These are phyloP conservation scores for Dendrobium huoshanense DNA, from an alignment of 106 monocot species.

Conservation along the genomic window DNA sequence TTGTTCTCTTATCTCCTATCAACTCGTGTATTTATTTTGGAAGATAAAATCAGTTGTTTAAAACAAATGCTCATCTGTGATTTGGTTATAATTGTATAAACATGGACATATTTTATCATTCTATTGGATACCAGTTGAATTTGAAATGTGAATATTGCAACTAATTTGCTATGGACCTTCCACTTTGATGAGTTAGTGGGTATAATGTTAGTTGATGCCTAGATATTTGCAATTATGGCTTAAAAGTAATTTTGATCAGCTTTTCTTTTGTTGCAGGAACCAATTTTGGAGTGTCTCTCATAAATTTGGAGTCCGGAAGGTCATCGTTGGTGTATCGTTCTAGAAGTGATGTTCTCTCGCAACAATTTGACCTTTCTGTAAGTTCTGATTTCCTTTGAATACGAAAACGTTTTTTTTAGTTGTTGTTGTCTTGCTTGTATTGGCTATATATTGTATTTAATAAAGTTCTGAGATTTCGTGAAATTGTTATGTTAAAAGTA, in stretches of 20 bases:
- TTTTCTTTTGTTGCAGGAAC: slow-evolving; percentile 37
- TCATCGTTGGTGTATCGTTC: slow-evolving; percentile 44
- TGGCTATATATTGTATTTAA: background rate
- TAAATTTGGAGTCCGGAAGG: slow-evolving; percentile 57
- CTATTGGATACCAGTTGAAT: background rate
- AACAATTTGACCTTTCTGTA: slow-evolving; percentile 71
- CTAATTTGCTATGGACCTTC: background rate
- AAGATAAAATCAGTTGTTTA: background rate
- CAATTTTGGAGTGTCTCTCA: slow-evolving; percentile 49
- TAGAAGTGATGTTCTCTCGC: slow-evolving; percentile 77
- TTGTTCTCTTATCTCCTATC: background rate
- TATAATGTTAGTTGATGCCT: background rate
- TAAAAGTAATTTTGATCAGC: background rate
- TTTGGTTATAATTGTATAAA: background rate
- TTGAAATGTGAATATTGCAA: background rate
- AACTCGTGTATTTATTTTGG: background rate
- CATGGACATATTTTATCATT: background rate
- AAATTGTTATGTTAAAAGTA: background rate
- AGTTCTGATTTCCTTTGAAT: slow-evolving; percentile 1
- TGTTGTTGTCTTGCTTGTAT: background rate
- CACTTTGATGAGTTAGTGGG: background rate
- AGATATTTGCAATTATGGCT: background rate
- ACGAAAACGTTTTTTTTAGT: background rate
- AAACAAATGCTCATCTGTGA: background rate
- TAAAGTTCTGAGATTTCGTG: background rate